Evolutionary conservation across 768 basidiomycete genomes (phyloP).

Genomic region (Ramaria rubella): DNA sequence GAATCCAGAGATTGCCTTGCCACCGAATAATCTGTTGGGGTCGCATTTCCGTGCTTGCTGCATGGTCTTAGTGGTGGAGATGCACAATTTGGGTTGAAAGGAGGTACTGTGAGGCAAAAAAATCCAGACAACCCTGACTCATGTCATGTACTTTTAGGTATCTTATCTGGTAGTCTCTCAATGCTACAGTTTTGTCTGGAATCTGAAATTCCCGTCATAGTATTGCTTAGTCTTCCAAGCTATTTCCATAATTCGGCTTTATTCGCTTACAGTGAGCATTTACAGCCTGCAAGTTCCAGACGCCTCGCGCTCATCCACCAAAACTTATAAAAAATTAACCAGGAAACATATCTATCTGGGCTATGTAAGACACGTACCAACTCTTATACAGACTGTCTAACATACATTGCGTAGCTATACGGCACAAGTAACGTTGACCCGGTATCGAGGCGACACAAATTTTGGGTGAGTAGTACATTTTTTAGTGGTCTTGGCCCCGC

Average conservation of each 20-base stretch:
- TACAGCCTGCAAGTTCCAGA: neutral
- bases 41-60: slow-evolving; percentile 36
- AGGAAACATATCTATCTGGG: slow-evolving; percentile 68
- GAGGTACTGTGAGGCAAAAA: slow-evolving; percentile 28
- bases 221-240: slow-evolving; percentile 53
- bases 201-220: slow-evolving; percentile 24
- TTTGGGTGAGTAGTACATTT: slow-evolving; percentile 59
- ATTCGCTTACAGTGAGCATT: slow-evolving; percentile 51
- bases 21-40: slow-evolving; percentile 52
- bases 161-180: slow-evolving; percentile 44
- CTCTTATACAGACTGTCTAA: too few relatives aligned
- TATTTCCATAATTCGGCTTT: slow-evolving; percentile 46
- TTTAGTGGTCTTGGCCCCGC: slow-evolving; percentile 56
- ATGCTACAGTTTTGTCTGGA: neutral
- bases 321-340: too few relatives aligned
- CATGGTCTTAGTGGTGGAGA: slow-evolving; percentile 49
- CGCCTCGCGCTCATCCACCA: slow-evolving; percentile 5
- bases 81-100: slow-evolving; percentile 63
- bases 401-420: slow-evolving; percentile 68
- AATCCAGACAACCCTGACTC: neutral
- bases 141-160: neutral
- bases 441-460: slow-evolving; percentile 73
- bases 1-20: slow-evolving; percentile 57
- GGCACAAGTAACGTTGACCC: slow-evolving; percentile 64
- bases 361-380: slow-evolving; percentile 39